A percentile compares a stretch with the other conserved stretches of the same genome.
These are phyloP conservation scores for Fonsecaea nubica DNA, from an alignment of 2,329 filamentous ascomycete genomes.

Conservation along the genomic window DNA sequence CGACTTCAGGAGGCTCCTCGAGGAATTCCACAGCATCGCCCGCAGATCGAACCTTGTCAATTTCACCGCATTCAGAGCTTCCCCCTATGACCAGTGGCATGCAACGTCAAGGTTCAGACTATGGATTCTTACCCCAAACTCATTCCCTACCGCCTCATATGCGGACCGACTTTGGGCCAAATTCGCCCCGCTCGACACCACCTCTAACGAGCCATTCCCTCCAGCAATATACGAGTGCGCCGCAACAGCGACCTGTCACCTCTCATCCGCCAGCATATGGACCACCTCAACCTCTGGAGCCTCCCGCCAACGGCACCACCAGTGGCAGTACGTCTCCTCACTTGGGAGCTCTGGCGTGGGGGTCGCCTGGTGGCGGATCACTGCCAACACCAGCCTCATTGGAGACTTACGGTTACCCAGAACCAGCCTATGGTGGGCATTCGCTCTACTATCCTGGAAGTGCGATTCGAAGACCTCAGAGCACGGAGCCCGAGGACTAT, in stretches of 20 bases:
- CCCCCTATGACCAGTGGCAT: slow-evolving; percentile 69
- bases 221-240: slow-evolving; percentile 61
- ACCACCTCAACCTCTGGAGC: slow-evolving; percentile 83
- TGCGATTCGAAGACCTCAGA: slow-evolving; percentile 74
- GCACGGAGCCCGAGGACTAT: slow-evolving; percentile 73
- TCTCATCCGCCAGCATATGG: slow-evolving; percentile 85
- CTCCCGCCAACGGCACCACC: slow-evolving; percentile 71
- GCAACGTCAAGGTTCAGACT: slow-evolving; percentile 72
- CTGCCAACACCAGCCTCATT: slow-evolving; percentile 73
- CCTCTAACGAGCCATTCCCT: slow-evolving; percentile 70
- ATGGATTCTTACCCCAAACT: slow-evolving; percentile 73
- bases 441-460: slow-evolving; percentile 75
- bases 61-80: slow-evolving; percentile 79
- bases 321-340: slow-evolving; percentile 87
- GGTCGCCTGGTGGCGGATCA: slow-evolving; percentile 77
- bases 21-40: slow-evolving; percentile 76
- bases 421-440: slow-evolving; percentile 68
- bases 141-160: slow-evolving; percentile 83
- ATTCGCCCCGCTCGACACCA: slow-evolving; percentile 69
- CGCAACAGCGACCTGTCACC: slow-evolving; percentile 68
- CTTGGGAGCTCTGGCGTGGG: slow-evolving; percentile 81
- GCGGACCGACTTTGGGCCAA: slow-evolving; percentile 71
- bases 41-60: slow-evolving; percentile 76
- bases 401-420: slow-evolving; percentile 84
- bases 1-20: slow-evolving; percentile 52